A percentile compares a stretch with the other conserved stretches of the same genome.
phyloP scores from a whole-genome alignment of 345 rosid genomes.

The Passiflora organensis region DNA sequence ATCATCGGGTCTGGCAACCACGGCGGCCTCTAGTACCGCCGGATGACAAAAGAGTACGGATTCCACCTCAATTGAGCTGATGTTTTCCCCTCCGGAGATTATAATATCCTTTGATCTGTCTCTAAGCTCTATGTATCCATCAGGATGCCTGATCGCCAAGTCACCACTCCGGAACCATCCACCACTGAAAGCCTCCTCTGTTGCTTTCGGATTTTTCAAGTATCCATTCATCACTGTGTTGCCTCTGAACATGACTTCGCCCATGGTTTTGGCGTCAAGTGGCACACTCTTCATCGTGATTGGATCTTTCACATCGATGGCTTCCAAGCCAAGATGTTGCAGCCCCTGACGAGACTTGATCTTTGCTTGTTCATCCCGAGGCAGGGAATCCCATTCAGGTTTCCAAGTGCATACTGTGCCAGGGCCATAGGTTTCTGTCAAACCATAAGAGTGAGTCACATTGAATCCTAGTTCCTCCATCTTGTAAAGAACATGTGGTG shows the following conservation, averaged over 20 bases:
- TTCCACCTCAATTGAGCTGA: conserved; percentile 40
- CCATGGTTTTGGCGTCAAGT: conserved; percentile 32
- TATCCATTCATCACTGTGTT: conserved; percentile 43
- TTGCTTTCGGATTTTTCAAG: conserved; percentile 28
- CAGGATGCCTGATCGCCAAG: conserved; percentile 36
- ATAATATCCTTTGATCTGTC: conserved; percentile 41
- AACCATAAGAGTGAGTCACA: conserved; percentile 25
- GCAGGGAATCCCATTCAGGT: conserved; percentile 28
- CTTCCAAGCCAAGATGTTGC: conserved; percentile 33
- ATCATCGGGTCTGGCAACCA: conserved; percentile 39
- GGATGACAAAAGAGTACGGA: conserved; percentile 29
- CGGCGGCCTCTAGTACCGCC: conserved; percentile 36
- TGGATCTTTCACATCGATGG: conserved; percentile 33
- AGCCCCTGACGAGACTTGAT: conserved; percentile 37
- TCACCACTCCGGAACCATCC: conserved; percentile 45
- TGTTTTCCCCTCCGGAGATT: conserved; percentile 43
- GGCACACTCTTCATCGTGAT: conserved; percentile 35
- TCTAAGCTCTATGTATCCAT: conserved; percentile 38
- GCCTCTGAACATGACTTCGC: conserved; percentile 44
- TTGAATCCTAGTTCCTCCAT: conserved; percentile 26
- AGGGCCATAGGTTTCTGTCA: conserved; percentile 32
- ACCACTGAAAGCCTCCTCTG: conserved; percentile 30
- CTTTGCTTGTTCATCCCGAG: conserved; percentile 28
- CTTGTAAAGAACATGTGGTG: conserved; percentile 18
- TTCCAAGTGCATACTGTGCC: conserved; percentile 24